Evolutionary conservation across 768 basidiomycete species (phyloP), one percentile per base, ranked within the genome.

Genomic region (Leucocoprinus sp.): DNA sequence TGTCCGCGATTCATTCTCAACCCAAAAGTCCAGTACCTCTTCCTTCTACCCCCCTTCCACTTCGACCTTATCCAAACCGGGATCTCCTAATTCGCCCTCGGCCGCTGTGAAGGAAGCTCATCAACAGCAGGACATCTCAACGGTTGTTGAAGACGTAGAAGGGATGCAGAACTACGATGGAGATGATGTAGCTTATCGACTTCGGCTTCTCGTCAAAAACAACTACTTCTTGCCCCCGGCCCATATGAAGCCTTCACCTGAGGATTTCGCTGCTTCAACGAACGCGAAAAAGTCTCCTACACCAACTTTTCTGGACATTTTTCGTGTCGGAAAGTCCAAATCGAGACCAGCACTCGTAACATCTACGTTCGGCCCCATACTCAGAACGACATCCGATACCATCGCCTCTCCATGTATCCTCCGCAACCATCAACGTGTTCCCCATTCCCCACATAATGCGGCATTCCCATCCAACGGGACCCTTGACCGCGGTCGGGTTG

Each of bases 161-260:
- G 74, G 67, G 37, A 60, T 68, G 21, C 70, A 75, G 52, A 73
- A 69, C 42, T 78, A 72, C 52, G 72, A 78, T 54, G 71, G 74
- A 17, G 88, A 92, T 61, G 89, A 92, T 56, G 87, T 91, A 31
- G 80, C 86, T 15, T 87, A 88, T 64, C 83, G 89, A 18, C 75
- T 92, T 15, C 82, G 80, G 31, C 73, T 92, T 43, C 75, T 92
- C 31, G 82, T 92, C 43, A 85, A 83, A 60, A 92, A 92, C 63
- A 90, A 73, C 57, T 92, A 92, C 59, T 92, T 87, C 57, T 78
- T 92, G 28, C 89, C 89, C 3, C 90, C 89, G 8, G 88, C 89
- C 0, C 89, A 92, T 56, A 73, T 80, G 33, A 92, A 92, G 57
- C 89, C 89, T 1, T 76, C 76, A 8, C 74, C 80, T 2, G 70